A percentile compares a stretch with the other conserved stretches of the same genome.
Evolutionary conservation across 306 rosid species (phyloP).

Genomic region (Casuarina cunninghamiana): DNA sequence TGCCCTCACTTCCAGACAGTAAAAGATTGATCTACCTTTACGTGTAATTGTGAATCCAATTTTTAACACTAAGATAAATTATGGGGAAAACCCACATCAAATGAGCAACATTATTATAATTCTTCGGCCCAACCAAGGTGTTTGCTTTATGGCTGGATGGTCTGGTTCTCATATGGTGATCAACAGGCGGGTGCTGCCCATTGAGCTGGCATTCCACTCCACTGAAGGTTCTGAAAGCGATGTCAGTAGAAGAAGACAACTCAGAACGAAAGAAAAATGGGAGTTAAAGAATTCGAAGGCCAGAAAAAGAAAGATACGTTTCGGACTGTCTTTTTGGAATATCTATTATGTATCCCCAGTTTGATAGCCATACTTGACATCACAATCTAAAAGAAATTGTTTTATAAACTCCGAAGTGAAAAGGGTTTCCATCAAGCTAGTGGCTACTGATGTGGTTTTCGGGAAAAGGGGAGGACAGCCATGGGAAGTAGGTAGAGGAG

Average conservation of each 20-base stretch:
- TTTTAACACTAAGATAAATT: slow-evolving; percentile 6
- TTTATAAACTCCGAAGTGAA: slow-evolving; percentile 24
- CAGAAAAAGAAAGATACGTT: slow-evolving; percentile 40
- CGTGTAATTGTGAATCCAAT: no score
- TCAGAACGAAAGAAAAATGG: slow-evolving; percentile 30
- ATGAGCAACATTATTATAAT: slow-evolving; percentile 1
- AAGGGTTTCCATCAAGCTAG: slow-evolving; percentile 26
- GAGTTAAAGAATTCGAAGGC: slow-evolving; percentile 20
- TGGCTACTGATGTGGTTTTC: slow-evolving; percentile 58
- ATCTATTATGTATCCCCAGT: slow-evolving; percentile 38
- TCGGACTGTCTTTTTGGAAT: slow-evolving; percentile 47
- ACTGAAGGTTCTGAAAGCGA: slow-evolving; percentile 48
- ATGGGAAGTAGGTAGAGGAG: slow-evolving; percentile 56
- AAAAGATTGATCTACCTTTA: no score
- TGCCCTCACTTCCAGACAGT: no score
- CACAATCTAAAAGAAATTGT: slow-evolving; percentile 45
- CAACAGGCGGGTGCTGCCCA: slow-evolving; percentile 37
- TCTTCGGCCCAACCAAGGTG: slow-evolving; percentile 27
- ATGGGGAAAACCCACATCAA: slow-evolving; percentile 19
- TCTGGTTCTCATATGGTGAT: slow-evolving; percentile 27
- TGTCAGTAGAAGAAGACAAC: slow-evolving; percentile 79
- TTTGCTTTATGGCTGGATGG: slow-evolving; percentile 31
- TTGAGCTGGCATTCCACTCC: slow-evolving; percentile 82
- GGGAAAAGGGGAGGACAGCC: slow-evolving; percentile 34
- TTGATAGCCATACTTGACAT: slow-evolving; percentile 66